These are phyloP conservation scores for Polytolypa hystricis DNA, from an alignment of 2,329 filamentous ascomycete species.

Conservation along the genomic window DNA sequence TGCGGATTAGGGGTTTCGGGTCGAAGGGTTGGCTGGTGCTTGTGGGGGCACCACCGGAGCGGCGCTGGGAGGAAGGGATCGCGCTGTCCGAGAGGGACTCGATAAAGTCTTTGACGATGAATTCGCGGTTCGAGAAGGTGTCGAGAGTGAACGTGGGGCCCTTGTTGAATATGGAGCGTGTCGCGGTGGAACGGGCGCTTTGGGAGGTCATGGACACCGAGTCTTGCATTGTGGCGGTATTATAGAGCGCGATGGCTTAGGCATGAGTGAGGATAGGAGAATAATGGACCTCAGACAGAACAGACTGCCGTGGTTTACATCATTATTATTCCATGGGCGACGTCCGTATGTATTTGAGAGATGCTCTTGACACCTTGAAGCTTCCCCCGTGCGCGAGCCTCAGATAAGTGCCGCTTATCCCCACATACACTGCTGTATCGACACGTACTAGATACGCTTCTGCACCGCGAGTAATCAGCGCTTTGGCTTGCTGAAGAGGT, in stretches of 20 bases:
- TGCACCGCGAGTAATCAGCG: no score
- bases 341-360: no score
- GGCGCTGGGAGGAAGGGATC: conserved; percentile 59
- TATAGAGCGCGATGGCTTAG: conserved; percentile 2
- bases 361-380: no score
- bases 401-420: no score
- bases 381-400: no score
- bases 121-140: conserved; percentile 80
- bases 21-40: conserved; percentile 55
- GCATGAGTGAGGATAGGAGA: conserved; percentile 9
- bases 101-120: conserved; percentile 96
- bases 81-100: conserved; percentile 82
- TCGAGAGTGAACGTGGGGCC: conserved; percentile 78
- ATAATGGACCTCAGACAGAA: no score
- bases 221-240: conserved; percentile 25
- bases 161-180: conserved; percentile 59
- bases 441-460: no score
- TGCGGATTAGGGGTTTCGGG: conserved; percentile 89
- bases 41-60: conserved; percentile 42
- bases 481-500: no score
- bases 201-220: conserved; percentile 19
- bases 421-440: no score
- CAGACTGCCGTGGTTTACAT: no score
- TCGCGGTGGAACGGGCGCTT: conserved; percentile 6
- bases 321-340: no score